These are phyloP conservation scores for Sporobolus alterniflorus DNA, from an alignment of 202 grass and related monocot species.

Conservation along the genomic window DNA sequence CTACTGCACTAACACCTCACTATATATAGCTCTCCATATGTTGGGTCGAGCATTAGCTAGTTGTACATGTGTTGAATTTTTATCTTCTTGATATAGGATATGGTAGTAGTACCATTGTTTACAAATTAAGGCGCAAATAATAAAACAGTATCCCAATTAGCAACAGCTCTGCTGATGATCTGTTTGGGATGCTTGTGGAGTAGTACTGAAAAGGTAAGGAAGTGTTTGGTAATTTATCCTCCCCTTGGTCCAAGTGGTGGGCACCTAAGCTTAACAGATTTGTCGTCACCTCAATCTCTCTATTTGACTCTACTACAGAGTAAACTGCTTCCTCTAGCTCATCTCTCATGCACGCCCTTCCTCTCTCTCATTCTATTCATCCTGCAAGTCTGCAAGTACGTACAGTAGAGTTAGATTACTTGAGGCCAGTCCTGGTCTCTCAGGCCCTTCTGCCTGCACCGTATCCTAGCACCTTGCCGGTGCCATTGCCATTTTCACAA, in stretches of 20 bases:
- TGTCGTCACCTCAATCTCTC: constrained; percentile 3
- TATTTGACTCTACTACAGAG: background rate
- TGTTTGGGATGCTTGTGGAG: too few relatives aligned
- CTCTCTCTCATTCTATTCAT: background rate
- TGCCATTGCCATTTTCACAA: background rate
- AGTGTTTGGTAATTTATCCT: background rate
- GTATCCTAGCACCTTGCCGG: background rate
- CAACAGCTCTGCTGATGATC: too few relatives aligned
- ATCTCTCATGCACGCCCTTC: background rate
- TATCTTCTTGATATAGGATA: background rate
- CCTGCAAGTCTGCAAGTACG: constrained; percentile 13
- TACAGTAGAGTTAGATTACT: constrained; percentile 20
- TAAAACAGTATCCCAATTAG: background rate
- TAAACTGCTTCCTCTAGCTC: background rate
- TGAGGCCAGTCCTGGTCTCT: constrained; percentile 17
- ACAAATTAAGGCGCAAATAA: background rate
- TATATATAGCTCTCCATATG: background rate
- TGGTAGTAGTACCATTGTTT: background rate
- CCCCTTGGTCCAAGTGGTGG: background rate
- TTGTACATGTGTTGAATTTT: background rate
- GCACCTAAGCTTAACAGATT: constrained; percentile 9
- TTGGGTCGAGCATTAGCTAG: background rate
- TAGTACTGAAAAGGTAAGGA: too few relatives aligned
- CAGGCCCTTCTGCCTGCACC: background rate
- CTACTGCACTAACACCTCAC: background rate